Evolutionary conservation across 2,329 filamentous ascomycete species (phyloP), one percentile per base, ranked within the genome.

Genomic region (Penicillium nordicum): DNA sequence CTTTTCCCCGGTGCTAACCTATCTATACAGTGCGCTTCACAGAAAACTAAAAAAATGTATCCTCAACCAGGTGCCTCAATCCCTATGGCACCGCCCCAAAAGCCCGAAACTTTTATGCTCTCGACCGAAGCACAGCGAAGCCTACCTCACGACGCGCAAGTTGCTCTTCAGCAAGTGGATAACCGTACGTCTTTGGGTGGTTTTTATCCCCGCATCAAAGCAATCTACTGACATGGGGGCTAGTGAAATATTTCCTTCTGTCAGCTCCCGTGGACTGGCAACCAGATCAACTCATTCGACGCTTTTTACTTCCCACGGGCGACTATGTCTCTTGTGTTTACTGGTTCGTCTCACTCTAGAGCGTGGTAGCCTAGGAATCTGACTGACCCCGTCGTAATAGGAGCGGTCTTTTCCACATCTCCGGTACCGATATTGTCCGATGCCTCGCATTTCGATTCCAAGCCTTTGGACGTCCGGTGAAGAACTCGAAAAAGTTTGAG

Each of bases 401-500:
- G 92, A 97, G 93, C 82, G 97, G 96, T 74, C 89, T 99, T 68
- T 99, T 99, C 76, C 94, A 99, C 82, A 96, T 99, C 71, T 97
- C 94, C 27, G 94, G 94, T 62, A 99, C 94, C 66, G 94, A 99
- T 76, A 99, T 99, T 71, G 94, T 99, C 60, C 88, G 94, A 84
- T 99, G 94, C 72, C 84, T 99, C 44, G 95, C 94, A 8, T 99
- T 99, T 80, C 85, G 94, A 73, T 99, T 99, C 79, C 94, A 97
- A 80, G 94, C 94, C 50, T 99, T 99, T 72, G 94, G 94, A 68
- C 90, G 94, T 55, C 94, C 94, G 0, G 94, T 99, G 60, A 97
- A 97, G 83, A 99, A 99, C 81, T 95, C 93, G 40, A 99, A 99
- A 82, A 99, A 99, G 78, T 99, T 99, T 72, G 94, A 99, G 78